A percentile compares a stretch with the other conserved stretches of the same genome.
phyloP scores from a whole-genome alignment of 257 asterid species.

The Nicotiana otophora region DNA sequence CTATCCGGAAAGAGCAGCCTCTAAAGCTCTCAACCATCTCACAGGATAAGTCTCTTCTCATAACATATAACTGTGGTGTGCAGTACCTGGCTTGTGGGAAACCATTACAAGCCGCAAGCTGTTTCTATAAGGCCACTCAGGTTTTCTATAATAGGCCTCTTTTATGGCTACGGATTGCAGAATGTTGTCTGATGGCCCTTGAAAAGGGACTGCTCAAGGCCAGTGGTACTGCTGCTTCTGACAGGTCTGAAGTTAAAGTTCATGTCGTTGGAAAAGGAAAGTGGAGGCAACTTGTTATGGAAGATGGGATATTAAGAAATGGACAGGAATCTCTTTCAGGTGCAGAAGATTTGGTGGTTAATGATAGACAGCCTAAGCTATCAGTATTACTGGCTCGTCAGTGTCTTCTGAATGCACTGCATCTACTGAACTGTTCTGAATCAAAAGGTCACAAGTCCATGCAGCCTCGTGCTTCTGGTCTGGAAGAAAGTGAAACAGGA shows the following conservation, averaged over 20 bases:
- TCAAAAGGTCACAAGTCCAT: conserved; percentile 32
- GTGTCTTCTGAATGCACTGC: conserved; percentile 68
- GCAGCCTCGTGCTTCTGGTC: conserved; percentile 15
- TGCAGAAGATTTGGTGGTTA: conserved; percentile 26
- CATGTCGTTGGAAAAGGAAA: conserved; percentile 80
- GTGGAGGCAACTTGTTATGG: conserved; percentile 74
- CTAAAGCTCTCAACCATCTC: conserved; percentile 50
- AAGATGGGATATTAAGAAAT: conserved; percentile 26
- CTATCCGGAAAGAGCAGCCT: conserved; percentile 54
- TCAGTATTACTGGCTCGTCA: conserved; percentile 59
- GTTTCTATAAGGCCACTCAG: conserved; percentile 59
- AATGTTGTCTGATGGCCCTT: conserved; percentile 84
- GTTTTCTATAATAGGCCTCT: conserved; percentile 61
- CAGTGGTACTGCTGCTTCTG: conserved; percentile 18
- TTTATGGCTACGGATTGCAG: conserved; percentile 79
- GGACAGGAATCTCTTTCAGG: conserved; percentile 24
- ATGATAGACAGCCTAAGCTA: conserved; percentile 40
- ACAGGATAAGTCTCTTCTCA: conserved; percentile 59
- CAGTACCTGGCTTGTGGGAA: conserved; percentile 69
- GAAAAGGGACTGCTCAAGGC: conserved; percentile 64
- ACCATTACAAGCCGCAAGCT: conserved; percentile 69
- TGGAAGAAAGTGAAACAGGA: conserved; percentile 42
- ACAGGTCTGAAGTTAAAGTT: conserved; percentile 43
- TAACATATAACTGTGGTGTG: conserved; percentile 75
- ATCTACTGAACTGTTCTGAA: conserved; percentile 48